These are phyloP conservation scores for Colletotrichum trifolii DNA, from an alignment of 2,329 filamentous ascomycete species.

Conservation along the genomic window DNA sequence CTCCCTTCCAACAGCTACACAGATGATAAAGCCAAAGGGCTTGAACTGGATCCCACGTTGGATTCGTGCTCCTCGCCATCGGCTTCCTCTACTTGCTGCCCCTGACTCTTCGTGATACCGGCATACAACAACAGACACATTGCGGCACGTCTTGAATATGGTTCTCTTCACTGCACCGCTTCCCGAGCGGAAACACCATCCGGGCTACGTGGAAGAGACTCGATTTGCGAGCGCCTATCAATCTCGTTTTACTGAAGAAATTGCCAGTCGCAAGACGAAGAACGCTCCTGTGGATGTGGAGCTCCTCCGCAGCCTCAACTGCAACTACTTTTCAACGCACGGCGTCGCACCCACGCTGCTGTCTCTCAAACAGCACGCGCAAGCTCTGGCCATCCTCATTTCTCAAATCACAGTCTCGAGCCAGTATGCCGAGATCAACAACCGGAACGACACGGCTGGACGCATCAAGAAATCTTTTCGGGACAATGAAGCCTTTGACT, in stretches of 20 bases:
- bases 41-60: too few species aligned
- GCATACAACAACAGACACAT: too few species aligned
- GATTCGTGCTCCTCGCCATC: too few species aligned
- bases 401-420: conserved; percentile 56
- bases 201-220: conserved; percentile 20
- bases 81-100: too few species aligned
- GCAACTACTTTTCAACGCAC: conserved; percentile 65
- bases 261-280: conserved; percentile 16
- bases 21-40: too few species aligned
- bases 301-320: conserved; percentile 60
- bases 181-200: neutral
- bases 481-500: conserved; percentile 65
- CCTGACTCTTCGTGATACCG: too few species aligned
- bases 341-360: conserved; percentile 64
- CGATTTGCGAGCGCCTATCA: conserved; percentile 31
- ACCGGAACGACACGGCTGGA: conserved; percentile 25
- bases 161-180: neutral
- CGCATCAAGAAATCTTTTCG: conserved; percentile 44
- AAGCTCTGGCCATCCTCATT: conserved; percentile 66
- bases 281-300: conserved; percentile 38
- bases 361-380: conserved; percentile 69
- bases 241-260: conserved; percentile 31
- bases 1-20: neutral
- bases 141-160: too few species aligned
- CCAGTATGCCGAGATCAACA: conserved; percentile 43